phyloP scores from a whole-genome alignment of 441 rosid species.

The Jatropha multifida region DNA sequence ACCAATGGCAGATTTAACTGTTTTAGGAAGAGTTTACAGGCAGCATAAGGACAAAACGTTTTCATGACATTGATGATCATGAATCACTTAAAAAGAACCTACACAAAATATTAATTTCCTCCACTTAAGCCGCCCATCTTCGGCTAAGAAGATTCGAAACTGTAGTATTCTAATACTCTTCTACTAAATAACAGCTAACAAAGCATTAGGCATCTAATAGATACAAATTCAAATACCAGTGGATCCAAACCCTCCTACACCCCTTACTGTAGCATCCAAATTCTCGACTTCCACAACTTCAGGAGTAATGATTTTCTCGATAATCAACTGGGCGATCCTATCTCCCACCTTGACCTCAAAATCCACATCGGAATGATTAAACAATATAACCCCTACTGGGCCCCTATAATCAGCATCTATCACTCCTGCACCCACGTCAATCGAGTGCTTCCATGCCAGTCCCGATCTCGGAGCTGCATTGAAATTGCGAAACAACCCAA shows the following conservation, averaged over 20 bases:
- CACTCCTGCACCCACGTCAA: slow-evolving; percentile 85
- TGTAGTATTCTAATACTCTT: not conserved
- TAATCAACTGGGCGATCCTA: slow-evolving; percentile 67
- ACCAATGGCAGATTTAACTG: too few species aligned
- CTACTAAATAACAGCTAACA: slow-evolving; percentile 1
- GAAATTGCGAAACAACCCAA: not conserved
- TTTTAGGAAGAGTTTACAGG: too few species aligned
- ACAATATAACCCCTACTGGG: slow-evolving; percentile 69
- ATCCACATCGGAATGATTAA: slow-evolving; percentile 64
- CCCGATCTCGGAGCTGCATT: slow-evolving; percentile 79
- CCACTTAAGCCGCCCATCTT: too few species aligned
- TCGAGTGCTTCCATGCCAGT: slow-evolving; percentile 73
- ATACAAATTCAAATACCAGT: slow-evolving; percentile 48
- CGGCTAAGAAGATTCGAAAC: not conserved
- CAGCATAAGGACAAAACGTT: too few species aligned
- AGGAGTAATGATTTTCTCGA: slow-evolving; percentile 70
- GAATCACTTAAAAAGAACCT: not conserved
- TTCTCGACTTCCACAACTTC: slow-evolving; percentile 60
- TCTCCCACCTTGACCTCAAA: slow-evolving; percentile 68
- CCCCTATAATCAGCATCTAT: slow-evolving; percentile 83
- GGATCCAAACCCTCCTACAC: slow-evolving; percentile 76
- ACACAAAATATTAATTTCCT: too few species aligned
- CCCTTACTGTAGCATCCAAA: slow-evolving; percentile 62
- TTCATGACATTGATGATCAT: too few species aligned
- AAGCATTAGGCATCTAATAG: not conserved